Percentiles rank a stretch among this genome's conserved stretches.
Conservation (phyloP, 2,329 filamentous ascomycete genomes). For the Arthrinium puccinioides region DNA sequence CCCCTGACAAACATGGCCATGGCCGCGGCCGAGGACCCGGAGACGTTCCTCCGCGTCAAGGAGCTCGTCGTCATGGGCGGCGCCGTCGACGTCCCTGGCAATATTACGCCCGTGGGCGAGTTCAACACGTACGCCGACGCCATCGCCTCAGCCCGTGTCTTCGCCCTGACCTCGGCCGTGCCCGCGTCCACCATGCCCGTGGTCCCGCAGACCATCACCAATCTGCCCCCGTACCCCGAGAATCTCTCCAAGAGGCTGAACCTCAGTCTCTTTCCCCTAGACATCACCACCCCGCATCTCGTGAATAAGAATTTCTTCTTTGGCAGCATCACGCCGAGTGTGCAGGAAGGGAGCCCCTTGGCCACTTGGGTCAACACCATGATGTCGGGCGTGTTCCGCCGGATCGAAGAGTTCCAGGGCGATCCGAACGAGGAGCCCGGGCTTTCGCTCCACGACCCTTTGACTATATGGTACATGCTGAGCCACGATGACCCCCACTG, state of each 20-base stretch:
- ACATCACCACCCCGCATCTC: constrained; percentile 67
- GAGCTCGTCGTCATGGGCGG: constrained; percentile 96
- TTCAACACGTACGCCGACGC: constrained; percentile 95
- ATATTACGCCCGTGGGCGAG: constrained; percentile 78
- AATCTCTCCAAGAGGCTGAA: constrained; percentile 57
- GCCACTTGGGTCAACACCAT: constrained; percentile 69
- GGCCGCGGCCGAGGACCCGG: constrained; percentile 80
- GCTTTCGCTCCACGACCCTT: constrained; percentile 67
- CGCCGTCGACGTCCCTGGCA: constrained; percentile 70
- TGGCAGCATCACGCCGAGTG: constrained; percentile 43
- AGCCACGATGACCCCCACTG: constrained; percentile 51
- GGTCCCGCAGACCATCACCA: constrained; percentile 40
- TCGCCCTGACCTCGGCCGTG: constrained; percentile 65
- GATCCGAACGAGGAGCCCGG: constrained; percentile 47
- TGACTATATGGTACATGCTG: constrained; percentile 73
- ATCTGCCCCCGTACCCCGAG: constrained; percentile 55
- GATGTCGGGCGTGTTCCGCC: constrained; percentile 61
- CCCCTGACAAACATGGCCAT: constrained; percentile 91
- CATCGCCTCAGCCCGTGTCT: constrained; percentile 68
- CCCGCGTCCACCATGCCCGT: constrained; percentile 78
- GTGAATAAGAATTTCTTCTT: constrained; percentile 55
- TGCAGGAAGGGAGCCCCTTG: constrained; percentile 61
- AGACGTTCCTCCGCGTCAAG: constrained; percentile 81
- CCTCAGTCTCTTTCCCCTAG: constrained; percentile 66
- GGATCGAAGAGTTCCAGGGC: constrained; percentile 56